Evolutionary conservation across 192 early-diverging fungal genomes (phyloP).

Genomic region (Umbelopsis ramanniana): DNA sequence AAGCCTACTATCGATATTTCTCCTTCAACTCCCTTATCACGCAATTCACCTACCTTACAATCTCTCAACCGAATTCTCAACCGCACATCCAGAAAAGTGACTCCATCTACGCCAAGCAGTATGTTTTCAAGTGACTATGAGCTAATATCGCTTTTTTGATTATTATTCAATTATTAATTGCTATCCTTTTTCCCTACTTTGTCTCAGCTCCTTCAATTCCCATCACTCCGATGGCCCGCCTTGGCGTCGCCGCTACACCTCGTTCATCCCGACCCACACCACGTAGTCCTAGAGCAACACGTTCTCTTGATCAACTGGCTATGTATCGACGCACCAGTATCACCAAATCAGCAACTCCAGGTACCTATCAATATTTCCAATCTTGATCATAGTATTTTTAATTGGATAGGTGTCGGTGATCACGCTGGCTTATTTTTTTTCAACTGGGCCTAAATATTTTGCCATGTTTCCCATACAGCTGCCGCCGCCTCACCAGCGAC

Average conservation of each 20-base stretch:
- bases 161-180: too few relatives aligned
- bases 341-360: conserved; percentile 12
- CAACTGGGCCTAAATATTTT: not conserved
- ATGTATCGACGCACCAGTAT: conserved; percentile 15
- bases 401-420: not conserved
- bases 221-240: conserved; percentile 23
- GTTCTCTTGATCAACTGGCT: conserved; percentile 6
- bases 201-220: conserved; percentile 4
- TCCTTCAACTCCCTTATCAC: conserved; percentile 18
- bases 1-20: conserved; percentile 18
- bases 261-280: conserved; percentile 15
- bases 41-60: conserved; percentile 8
- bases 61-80: conserved; percentile 4
- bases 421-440: not conserved
- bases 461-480: conserved; percentile 6
- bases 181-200: not conserved
- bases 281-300: conserved; percentile 4
- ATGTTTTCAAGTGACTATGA: not conserved
- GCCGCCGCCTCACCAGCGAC: not conserved
- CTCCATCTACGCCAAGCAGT: conserved; percentile 8
- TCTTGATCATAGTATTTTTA: not conserved
- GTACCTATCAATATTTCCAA: not conserved
- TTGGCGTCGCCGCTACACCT: conserved; percentile 14
- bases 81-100: conserved; percentile 18
- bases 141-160: too few relatives aligned